Conservation (phyloP, 305 asterid genomes). For the Ajuga reptans region DNA sequence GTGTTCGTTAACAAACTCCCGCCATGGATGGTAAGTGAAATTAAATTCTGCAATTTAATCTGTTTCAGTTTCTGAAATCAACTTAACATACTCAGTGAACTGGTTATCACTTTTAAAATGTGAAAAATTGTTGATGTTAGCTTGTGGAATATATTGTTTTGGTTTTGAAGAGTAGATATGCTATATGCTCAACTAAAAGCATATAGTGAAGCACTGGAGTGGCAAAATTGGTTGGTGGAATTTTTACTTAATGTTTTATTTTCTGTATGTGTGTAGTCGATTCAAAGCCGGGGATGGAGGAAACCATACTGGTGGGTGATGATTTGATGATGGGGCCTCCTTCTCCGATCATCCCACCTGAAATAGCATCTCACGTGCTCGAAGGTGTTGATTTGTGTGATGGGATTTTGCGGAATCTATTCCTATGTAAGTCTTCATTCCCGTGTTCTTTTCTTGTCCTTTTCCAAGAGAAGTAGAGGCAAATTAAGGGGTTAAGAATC, state of each 20-base stretch:
- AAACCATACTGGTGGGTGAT: constrained; percentile 92
- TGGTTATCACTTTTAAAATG: neutral
- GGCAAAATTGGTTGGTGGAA: neutral
- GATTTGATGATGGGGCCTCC: constrained; percentile 97
- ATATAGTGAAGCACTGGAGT: neutral
- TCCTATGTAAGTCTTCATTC: constrained; percentile 44
- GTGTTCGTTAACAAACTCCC: constrained; percentile 13
- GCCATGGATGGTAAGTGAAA: constrained; percentile 61
- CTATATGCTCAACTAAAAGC: neutral
- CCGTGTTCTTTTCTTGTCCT: neutral
- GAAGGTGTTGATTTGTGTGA: constrained; percentile 89
- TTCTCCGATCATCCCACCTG: constrained; percentile 86
- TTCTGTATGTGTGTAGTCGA: constrained; percentile 41
- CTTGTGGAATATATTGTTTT: neutral
- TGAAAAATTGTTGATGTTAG: neutral
- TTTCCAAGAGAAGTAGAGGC: neutral
- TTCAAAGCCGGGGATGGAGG: constrained; percentile 88
- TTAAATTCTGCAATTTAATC: neutral
- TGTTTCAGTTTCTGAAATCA: neutral
- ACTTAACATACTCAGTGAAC: neutral
- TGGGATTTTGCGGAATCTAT: constrained; percentile 81
- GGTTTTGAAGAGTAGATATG: constrained; percentile 1
- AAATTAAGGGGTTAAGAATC: neutral
- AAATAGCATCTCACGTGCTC: constrained; percentile 89
- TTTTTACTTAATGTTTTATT: neutral